These are phyloP conservation scores for Phytomonas sp. DNA, from an alignment of 208 protist species.

Conservation along the genomic window DNA sequence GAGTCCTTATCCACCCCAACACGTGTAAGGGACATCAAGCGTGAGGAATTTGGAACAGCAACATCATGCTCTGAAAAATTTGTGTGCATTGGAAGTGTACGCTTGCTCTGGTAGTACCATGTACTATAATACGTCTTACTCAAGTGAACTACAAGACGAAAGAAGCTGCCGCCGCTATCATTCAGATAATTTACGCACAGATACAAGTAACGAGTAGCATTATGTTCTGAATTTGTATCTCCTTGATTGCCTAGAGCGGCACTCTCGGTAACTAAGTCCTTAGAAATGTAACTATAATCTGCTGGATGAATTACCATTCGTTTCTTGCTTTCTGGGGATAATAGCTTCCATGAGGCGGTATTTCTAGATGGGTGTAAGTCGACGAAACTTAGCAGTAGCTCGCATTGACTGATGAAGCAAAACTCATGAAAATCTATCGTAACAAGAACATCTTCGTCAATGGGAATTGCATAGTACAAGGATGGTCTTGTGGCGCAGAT, in stretches of 20 bases:
- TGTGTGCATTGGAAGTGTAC: neutral
- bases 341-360: conserved; percentile 73
- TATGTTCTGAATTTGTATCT: neutral
- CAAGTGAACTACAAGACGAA: conserved; percentile 54
- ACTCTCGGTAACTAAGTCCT: neutral
- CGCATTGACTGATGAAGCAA: conserved; percentile 64
- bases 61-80: neutral
- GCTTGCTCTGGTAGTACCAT: conserved; percentile 17
- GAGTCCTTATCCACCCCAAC: neutral
- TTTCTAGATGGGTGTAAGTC: conserved; percentile 47
- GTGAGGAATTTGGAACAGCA: neutral
- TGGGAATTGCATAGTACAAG: conserved; percentile 46
- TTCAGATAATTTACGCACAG: conserved; percentile 77
- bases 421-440: conserved; percentile 74
- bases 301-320: conserved; percentile 64
- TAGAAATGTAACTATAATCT: conserved; percentile 32
- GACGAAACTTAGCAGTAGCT: conserved; percentile 59
- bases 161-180: conserved; percentile 49
- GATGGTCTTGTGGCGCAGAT: conserved; percentile 43
- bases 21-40: neutral
- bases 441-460: conserved; percentile 37
- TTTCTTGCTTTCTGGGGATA: conserved; percentile 65
- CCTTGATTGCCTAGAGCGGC: neutral
- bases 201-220: conserved; percentile 19
- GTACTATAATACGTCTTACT: conserved; percentile 24